Base-by-base conservation (phyloP, 129 eudicot species). In the Centella asiatica region DNA sequence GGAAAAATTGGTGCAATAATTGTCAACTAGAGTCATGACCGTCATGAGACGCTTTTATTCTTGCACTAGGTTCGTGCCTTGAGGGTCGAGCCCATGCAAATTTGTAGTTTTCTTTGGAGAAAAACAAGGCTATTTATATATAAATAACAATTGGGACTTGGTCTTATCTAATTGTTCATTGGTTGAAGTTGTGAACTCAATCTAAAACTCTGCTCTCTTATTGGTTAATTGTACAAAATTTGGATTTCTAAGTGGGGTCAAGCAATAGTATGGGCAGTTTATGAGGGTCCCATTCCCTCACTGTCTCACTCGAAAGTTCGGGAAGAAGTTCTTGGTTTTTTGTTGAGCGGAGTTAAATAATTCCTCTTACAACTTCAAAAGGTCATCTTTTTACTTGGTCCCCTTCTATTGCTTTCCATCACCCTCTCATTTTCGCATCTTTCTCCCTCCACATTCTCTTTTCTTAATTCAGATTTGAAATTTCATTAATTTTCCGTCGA, bases 191-290 rank as follows among this genome's bases (percentile, higher is more conserved):
- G 60, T 64, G 24, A 72, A 40, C 73, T 75, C 42, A 45, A 87
- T 83, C 95, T 26, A 60, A 29, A 51, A 33, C 58, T 25, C 73
- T 70, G 57, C 56, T 5, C 65, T 73, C 54, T 74, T 57, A 86
- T 80, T 86, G 87, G 90, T 46, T 26, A 57, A 3, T 20, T 28
- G 62, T 51, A 77, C 17, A 24, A 22, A 26, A 60, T 64, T 39
- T 39, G 65, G 90, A 83, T 83, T 86, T 60, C 64, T 64, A 12
- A 25, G 62, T 75, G 67, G 90, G 82, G 58, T 77, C 71, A 25
- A 52, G 20, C 26, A 33, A 57, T 15, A 56, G n/a, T n/a, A 68
- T 67, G 83, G 77, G 68, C 64, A 61, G n/a, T 48, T 72, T 45
- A 28, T 44, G 51, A 50, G 54, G 71, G 47, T 18, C 66, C 62